Evolutionary conservation across 345 rosid genomes (phyloP), one percentile per base, ranked within the genome.

Genomic region (Moricandia moricandioides): DNA sequence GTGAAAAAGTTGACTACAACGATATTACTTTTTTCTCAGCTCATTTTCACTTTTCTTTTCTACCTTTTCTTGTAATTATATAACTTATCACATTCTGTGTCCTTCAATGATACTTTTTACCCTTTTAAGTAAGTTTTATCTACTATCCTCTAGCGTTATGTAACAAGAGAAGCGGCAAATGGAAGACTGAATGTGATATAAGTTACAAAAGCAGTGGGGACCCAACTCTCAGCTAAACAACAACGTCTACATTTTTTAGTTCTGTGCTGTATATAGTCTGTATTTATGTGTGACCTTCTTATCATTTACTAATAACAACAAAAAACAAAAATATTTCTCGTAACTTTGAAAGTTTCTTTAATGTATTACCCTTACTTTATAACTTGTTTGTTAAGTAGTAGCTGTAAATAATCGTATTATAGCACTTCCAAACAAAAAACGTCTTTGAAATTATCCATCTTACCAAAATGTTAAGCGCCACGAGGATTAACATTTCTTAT

Each of bases 101-200:
- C 37, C 45, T 29, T 12, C 8, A 47, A 12, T 45, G 1, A 49
- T 34, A 34, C 29, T 24, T 51, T 51, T 21, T 21, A 21, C 21
- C 43, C 4, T 21, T 21, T 21, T 47, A n/a, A 17, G 33, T 10
- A 43, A 43, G 18, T n/a, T 62, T 57, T 21, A 66, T 57, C 54
- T 2, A 37, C 14, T 72, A 65, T 65, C 65, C 40, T 33, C 67
- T 59, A 67, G 31, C 24, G 31, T 29, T 69, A 29, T 14, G 54
- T 47, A 47, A 47, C 18, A 47, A 17, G 16, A 69, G 79, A 69
- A 76, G 79, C 70, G 79, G 79, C 79, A 62, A 76, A 54, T 65
- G 79, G 24, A 54, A 69, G 59, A 54, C 55, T 69, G 65, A 40
- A 69, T 14, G 37, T 62, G 74, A 75, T 37, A 26, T 67, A 43